Percentiles rank a stretch among this genome's conserved stretches.
These are phyloP conservation scores for Starmerella bombicola DNA, from an alignment of 805 yeast genomes.

Conservation along the genomic window DNA sequence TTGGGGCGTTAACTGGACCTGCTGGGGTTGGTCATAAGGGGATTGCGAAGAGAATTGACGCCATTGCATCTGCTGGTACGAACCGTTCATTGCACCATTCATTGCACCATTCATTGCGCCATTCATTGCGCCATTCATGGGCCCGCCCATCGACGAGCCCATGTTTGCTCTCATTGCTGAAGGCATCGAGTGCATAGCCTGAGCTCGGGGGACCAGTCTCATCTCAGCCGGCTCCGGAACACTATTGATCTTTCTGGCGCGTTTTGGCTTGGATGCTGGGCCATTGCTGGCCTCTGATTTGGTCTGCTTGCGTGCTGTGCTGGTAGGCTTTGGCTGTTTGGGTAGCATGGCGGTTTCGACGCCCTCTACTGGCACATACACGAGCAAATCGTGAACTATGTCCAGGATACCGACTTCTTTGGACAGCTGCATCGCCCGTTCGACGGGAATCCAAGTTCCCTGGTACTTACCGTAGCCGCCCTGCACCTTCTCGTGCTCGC, in stretches of 20 bases:
- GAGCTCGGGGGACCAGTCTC: constrained; percentile 10
- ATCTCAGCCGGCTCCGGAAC: constrained; percentile 7
- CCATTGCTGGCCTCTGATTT: neutral
- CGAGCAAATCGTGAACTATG: constrained; percentile 51
- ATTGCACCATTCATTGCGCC: neutral
- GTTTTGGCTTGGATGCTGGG: constrained; percentile 11
- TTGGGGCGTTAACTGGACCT: constrained; percentile 5
- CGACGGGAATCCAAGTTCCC: constrained; percentile 91
- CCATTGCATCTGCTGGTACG: constrained; percentile 8
- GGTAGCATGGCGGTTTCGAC: constrained; percentile 16
- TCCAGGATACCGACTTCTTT: constrained; percentile 51
- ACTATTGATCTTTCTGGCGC: constrained; percentile 17
- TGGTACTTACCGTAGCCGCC: constrained; percentile 97
- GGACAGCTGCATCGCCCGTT: constrained; percentile 58
- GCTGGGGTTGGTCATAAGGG: constrained; percentile 8
- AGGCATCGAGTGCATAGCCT: constrained; percentile 19
- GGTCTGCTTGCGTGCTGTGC: constrained; percentile 29
- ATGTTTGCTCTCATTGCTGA: neutral
- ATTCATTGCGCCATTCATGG: neutral
- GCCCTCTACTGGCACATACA: constrained; percentile 34
- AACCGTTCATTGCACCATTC: neutral
- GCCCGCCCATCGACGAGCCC: neutral
- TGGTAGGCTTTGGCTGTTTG: constrained; percentile 50
- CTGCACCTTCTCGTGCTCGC: constrained; percentile 83
- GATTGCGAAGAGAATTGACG: constrained; percentile 14